Percentiles rank a stretch among this genome's conserved stretches.
These are phyloP conservation scores for Phytophthora chlamydospora DNA, from an alignment of 352 stramenopile species.

Conservation along the genomic window DNA sequence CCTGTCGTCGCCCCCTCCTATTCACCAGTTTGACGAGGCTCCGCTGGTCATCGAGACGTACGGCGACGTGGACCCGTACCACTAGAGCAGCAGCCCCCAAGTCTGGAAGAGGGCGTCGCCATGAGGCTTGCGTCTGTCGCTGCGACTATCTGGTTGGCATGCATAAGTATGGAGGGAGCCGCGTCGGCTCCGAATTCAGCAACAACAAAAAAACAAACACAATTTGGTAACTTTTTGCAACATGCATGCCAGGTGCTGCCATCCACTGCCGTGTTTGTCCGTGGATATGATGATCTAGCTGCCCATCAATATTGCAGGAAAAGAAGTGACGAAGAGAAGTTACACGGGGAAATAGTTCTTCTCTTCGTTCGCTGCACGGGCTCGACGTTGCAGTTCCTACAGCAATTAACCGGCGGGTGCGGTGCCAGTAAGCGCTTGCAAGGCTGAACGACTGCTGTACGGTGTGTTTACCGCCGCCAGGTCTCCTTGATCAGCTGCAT, in stretches of 20 bases:
- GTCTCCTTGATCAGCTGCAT: constrained; percentile 90
- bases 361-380: constrained; percentile 12
- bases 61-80: constrained; percentile 82
- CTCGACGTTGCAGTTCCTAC: neutral
- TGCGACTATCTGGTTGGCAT: constrained; percentile 24
- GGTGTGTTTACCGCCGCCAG: constrained; percentile 63
- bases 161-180: constrained; percentile 37
- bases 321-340: neutral
- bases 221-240: constrained; percentile 42
- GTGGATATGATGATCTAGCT: too few relatives aligned
- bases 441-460: neutral
- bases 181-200: constrained; percentile 17
- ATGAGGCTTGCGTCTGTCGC: neutral
- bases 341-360: constrained; percentile 13
- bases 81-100: constrained; percentile 48
- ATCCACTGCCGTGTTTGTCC: constrained; percentile 4
- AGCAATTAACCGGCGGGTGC: neutral
- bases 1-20: constrained; percentile 78
- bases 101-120: neutral
- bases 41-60: constrained; percentile 90
- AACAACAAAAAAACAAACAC: constrained; percentile 25
- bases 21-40: constrained; percentile 91
- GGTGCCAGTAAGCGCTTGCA: neutral
- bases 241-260: constrained; percentile 23
- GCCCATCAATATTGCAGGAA: neutral